Evolutionary conservation across 2,329 filamentous ascomycete species (phyloP).

Genomic region (Aureobasidium mangrovei): DNA sequence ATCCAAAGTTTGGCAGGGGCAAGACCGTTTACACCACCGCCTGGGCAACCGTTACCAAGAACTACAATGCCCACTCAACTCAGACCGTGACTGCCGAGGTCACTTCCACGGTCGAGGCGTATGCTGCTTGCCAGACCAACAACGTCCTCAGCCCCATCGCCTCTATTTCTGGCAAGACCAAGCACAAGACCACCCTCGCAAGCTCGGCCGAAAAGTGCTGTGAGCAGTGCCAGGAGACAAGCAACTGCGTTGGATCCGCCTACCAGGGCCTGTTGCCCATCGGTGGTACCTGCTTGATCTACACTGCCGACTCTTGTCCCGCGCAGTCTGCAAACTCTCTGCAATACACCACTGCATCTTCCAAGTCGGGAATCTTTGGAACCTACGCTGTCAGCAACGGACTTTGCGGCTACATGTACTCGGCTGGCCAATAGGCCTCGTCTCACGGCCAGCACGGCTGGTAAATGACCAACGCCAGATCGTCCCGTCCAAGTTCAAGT

Average conservation of each 20-base stretch:
- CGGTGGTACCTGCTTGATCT: constrained; percentile 7
- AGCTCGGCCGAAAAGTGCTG: constrained; percentile 14
- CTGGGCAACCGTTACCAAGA: constrained; percentile 4
- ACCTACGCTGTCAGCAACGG: constrained; percentile 4
- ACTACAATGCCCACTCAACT: constrained; percentile 12
- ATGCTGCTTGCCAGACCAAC: constrained; percentile 15
- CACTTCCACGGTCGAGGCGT: constrained; percentile 12
- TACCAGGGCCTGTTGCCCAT: constrained; percentile 5
- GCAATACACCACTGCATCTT: background rate
- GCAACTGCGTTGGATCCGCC: constrained; percentile 7
- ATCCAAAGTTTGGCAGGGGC: constrained; percentile 1
- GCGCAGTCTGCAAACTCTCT: constrained; percentile 2
- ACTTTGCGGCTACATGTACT: constrained; percentile 3
- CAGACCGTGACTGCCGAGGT: constrained; percentile 4
- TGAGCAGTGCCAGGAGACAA: constrained; percentile 14
- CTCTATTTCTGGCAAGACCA: constrained; percentile 6
- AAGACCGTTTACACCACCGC: constrained; percentile 8
- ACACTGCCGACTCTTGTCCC: constrained; percentile 3
- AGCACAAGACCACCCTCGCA: constrained; percentile 12
- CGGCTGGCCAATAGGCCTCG: background rate
- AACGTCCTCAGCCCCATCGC: constrained; percentile 13
- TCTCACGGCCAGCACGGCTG: background rate
- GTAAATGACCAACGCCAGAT: background rate
- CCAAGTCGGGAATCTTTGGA: background rate
- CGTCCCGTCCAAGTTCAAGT: too few species aligned